Base-by-base conservation (phyloP, 345 rosid genomes). In the Eucalyptus paniculata region DNA sequence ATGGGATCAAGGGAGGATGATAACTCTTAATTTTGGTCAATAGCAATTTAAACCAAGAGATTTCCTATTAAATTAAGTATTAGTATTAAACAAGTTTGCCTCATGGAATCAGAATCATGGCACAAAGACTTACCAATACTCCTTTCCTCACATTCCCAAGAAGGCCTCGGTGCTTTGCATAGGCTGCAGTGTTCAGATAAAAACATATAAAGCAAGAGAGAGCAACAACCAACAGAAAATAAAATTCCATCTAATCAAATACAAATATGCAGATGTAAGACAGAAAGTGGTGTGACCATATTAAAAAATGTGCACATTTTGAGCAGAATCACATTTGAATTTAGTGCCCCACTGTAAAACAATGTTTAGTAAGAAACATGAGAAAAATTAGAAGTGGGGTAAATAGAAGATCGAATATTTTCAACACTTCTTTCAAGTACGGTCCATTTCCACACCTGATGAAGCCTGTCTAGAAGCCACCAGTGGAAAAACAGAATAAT, bases 141-240 rank as follows among this genome's bases (percentile, higher is more conserved):
- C 99, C 99, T 96, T 98, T 98, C 92, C 99, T 94, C 80, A 98
- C 98, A 93, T 98, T 97, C 87, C 99, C 99, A 88, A 98, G 99
- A 51, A 94, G 94, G 77, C 99, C 99, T 86, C 99, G 92, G 91
- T 92, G 92, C 92, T 97, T 98, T 91, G 92, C 97, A 92, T 98
- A 98, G 40, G 90, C 99, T 98, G 96, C 51, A 37, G 53, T 87
- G 6, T 18, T 77, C 87, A 50, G 50, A 44, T 42, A 47, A 53
- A 89, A 67, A 47, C 58, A 26, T 91, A 94, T 89, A 87, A 86
- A 54, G 86, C 26, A 81, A 60, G 65, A 82, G 12, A 87, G 13
- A 18, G n/a, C 24, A 72, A 58, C 44, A n/a, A 45, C 19, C 67
- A 45, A 26, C 28, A 62, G 44, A 37, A 58, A 83, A 88, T 50